A percentile compares a stretch with the other conserved stretches of the same genome.
These are phyloP conservation scores for Lathyrus aphaca DNA, from an alignment of 306 rosid genomes.

Conservation along the genomic window DNA sequence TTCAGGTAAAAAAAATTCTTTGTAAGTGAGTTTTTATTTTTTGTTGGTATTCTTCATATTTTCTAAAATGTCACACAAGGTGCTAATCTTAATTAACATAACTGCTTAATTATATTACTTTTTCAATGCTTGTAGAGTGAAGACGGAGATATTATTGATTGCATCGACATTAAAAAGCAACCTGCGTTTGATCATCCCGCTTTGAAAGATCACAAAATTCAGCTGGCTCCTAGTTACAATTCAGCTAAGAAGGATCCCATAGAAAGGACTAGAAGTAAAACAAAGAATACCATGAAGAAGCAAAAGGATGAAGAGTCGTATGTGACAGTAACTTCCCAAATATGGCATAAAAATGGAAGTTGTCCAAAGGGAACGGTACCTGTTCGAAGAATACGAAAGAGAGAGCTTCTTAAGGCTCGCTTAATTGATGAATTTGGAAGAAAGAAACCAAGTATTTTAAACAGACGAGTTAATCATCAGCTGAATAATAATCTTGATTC, in stretches of 20 bases:
- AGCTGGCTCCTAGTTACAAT: conserved; percentile 58
- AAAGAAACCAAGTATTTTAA: conserved; percentile 50
- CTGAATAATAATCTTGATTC: conserved; percentile 28
- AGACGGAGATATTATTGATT: conserved; percentile 68
- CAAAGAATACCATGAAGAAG: conserved; percentile 34
- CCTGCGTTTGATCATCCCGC: conserved; percentile 75
- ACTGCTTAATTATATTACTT: background rate
- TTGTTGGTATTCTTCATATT: background rate
- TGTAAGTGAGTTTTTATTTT: background rate
- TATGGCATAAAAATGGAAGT: conserved; percentile 73
- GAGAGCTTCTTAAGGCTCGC: conserved; percentile 47
- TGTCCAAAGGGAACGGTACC: conserved; percentile 77
- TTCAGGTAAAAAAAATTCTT: conserved; percentile 45
- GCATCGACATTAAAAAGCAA: conserved; percentile 57
- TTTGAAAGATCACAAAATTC: conserved; percentile 60
- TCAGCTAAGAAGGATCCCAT: conserved; percentile 38
- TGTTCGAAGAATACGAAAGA: conserved; percentile 52
- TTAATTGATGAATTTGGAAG: conserved; percentile 61
- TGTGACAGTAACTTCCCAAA: conserved; percentile 38
- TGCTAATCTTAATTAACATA: conserved; percentile 1
- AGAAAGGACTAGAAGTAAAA: background rate
- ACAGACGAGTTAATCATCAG: conserved; percentile 13
- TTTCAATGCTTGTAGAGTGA: conserved; percentile 53
- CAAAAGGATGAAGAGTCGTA: conserved; percentile 33
- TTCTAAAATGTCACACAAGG: background rate